Evolutionary conservation across 345 rosid genomes (phyloP).

Genomic region (Erucastrum elatum): DNA sequence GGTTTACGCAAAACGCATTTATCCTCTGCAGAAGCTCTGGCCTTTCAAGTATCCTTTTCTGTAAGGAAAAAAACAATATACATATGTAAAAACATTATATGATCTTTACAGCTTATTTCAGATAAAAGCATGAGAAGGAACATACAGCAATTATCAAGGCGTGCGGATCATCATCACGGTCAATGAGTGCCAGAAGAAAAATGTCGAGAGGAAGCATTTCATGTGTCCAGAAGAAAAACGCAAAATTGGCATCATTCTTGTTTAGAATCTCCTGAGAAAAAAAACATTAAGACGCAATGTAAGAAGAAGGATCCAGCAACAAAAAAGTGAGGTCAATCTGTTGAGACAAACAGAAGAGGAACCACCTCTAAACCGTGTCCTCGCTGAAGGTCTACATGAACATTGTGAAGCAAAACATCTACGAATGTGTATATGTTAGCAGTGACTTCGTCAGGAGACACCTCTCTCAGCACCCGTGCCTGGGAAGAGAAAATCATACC

Average conservation of each 20-base stretch:
- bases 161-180: slow-evolving; percentile 95
- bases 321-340: slow-evolving; percentile 17
- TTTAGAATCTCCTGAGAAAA: slow-evolving; percentile 58
- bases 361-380: slow-evolving; percentile 92
- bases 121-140: slow-evolving; percentile 2
- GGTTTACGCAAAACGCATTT: slow-evolving; percentile 56
- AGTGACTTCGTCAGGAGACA: slow-evolving; percentile 95
- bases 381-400: slow-evolving; percentile 74
- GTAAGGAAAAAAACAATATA: neutral
- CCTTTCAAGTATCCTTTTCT: slow-evolving; percentile 53
- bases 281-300: slow-evolving; percentile 16
- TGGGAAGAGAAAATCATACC: slow-evolving; percentile 40
- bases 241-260: slow-evolving; percentile 74
- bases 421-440: slow-evolving; percentile 93
- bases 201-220: slow-evolving; percentile 96
- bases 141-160: slow-evolving; percentile 89
- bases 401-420: slow-evolving; percentile 85
- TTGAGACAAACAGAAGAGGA: neutral
- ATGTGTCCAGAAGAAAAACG: slow-evolving; percentile 81
- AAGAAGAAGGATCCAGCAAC: slow-evolving; percentile 20
- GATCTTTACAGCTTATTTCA: slow-evolving; percentile 2
- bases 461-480: slow-evolving; percentile 85
- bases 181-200: slow-evolving; percentile 85
- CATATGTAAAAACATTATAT: neutral
- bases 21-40: slow-evolving; percentile 83